Base-by-base conservation (phyloP, 225 moss, liverwort and hornwort species). In the Takakia lepidozioides region DNA sequence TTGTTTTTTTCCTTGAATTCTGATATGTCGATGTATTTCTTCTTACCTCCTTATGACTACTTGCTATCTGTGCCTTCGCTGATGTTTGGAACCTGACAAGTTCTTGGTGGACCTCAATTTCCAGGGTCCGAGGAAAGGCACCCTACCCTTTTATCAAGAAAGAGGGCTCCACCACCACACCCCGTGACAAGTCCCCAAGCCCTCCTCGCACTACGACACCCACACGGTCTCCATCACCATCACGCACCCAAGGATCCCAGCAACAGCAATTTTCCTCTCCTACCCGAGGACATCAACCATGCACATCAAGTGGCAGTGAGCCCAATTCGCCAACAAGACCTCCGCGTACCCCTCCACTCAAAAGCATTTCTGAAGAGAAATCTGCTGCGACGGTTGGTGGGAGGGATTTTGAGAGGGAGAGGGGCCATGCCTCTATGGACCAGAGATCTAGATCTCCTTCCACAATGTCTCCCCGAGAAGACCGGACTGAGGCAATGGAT, bases 261-360 rank as follows among this genome's bases (percentile, higher is more conserved):
- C 59, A 49, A n/a, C 61, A 41, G 5, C 37, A 43, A 28, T 54
- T 52, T 22, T 54, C 62, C 8, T 54, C 70, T 21, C 27, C 56
- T 25, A 42, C 43, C 46, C 29, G 5, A 17, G 34, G 58, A 43
- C 43, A 68, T 51, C 54, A 55, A 58, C 19, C 40, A 51, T 56
- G 61, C 7, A 43, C 46, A 8, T 59, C 62, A 19, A 67, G 63
- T 43, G 41, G 40, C 20, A 64, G 61, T 47, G 76, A 76, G 58
- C 56, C 56, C 0, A 61, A 44, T 29, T 76, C 76, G 21, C 71
- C 76, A 5, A 60, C 76, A 1, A 64, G 49, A 27, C 56, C 63
- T 40, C 63, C 71, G 3, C 3, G 38, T 21, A 67, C 64, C 14
- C 68, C 76, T 0, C 71, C 71, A 27, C 25, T 60, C 20, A 52